Percentiles rank a stretch among this genome's conserved stretches.
Conservation (phyloP, 2,329 filamentous ascomycete genomes). For the Metarhizium robertsii region DNA sequence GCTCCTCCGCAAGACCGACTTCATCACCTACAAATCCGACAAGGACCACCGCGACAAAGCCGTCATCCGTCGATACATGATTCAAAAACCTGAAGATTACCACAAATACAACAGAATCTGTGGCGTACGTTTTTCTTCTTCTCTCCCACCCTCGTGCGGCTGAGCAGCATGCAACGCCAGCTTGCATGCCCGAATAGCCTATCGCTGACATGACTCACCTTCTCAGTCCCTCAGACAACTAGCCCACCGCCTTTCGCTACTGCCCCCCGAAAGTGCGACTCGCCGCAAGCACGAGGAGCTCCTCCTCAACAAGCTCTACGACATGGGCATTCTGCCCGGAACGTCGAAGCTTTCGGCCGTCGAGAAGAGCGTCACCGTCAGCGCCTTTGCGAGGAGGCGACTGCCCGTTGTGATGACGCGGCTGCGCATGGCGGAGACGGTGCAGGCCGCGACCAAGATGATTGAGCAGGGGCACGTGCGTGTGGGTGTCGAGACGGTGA, state of each 20-base stretch:
- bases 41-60: constrained; percentile 72
- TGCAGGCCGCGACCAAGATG: constrained; percentile 75
- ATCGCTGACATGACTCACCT: constrained; percentile 1
- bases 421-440: constrained; percentile 82
- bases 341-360: constrained; percentile 74
- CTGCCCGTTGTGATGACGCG: constrained; percentile 88
- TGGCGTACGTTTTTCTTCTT: constrained; percentile 40
- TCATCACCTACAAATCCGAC: constrained; percentile 88
- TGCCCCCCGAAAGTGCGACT: constrained; percentile 69
- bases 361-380: constrained; percentile 82
- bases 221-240: constrained; percentile 74
- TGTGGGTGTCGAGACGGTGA: constrained; percentile 82
- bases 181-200: background rate
- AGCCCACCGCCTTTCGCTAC: constrained; percentile 75
- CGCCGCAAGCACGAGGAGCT: constrained; percentile 79
- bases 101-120: constrained; percentile 56
- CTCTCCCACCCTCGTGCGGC: constrained; percentile 2
- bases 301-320: constrained; percentile 82
- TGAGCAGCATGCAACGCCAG: background rate
- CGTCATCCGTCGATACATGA: constrained; percentile 78
- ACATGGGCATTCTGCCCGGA: constrained; percentile 77
- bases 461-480: constrained; percentile 92
- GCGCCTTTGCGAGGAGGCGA: constrained; percentile 73
- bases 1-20: constrained; percentile 87
- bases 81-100: constrained; percentile 85